phyloP scores from a whole-genome alignment of 2,329 filamentous ascomycete genomes.

The Cladophialophora bantiana region DNA sequence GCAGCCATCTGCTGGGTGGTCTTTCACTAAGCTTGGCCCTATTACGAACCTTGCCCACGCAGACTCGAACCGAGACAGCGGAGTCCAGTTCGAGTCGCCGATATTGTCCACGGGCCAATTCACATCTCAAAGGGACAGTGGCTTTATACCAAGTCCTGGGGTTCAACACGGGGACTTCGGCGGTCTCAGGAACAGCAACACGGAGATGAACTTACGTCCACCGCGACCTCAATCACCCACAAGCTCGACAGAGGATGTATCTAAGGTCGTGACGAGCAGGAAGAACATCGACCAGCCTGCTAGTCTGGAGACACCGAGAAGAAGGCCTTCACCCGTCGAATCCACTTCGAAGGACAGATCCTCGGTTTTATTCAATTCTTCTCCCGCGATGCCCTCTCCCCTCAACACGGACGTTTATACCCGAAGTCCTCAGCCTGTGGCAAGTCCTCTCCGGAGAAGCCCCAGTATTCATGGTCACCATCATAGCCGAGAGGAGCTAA shows the following conservation, averaged over 20 bases:
- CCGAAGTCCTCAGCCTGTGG: slow-evolving; percentile 23
- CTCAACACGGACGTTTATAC: slow-evolving; percentile 10
- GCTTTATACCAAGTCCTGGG: slow-evolving; percentile 48
- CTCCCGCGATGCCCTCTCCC: slow-evolving; percentile 45
- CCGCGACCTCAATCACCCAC: slow-evolving; percentile 39
- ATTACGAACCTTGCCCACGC: slow-evolving; percentile 5
- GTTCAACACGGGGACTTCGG: slow-evolving; percentile 20
- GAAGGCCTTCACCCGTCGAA: slow-evolving; percentile 49
- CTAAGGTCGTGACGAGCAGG: slow-evolving; percentile 14
- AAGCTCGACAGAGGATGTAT: slow-evolving; percentile 40
- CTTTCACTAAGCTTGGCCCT: slow-evolving; percentile 34
- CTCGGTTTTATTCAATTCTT: slow-evolving; percentile 55
- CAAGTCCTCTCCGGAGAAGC: slow-evolving; percentile 37
- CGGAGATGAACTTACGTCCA: slow-evolving; percentile 29
- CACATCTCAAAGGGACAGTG: slow-evolving; percentile 49
- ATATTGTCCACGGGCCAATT: slow-evolving; percentile 42
- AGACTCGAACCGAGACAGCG: slow-evolving; percentile 52
- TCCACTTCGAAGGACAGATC: slow-evolving; percentile 55
- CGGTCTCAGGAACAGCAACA: slow-evolving; percentile 22
- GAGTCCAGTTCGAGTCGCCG: slow-evolving; percentile 55
- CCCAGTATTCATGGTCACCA: slow-evolving; percentile 50
- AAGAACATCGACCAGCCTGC: slow-evolving; percentile 10
- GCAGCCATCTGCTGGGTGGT: slow-evolving; percentile 33
- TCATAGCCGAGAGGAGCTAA: slow-evolving; percentile 39
- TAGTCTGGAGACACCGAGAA: slow-evolving; percentile 30